Base-by-base conservation (phyloP, 768 basidiomycete species). In the Russula brevipes region DNA sequence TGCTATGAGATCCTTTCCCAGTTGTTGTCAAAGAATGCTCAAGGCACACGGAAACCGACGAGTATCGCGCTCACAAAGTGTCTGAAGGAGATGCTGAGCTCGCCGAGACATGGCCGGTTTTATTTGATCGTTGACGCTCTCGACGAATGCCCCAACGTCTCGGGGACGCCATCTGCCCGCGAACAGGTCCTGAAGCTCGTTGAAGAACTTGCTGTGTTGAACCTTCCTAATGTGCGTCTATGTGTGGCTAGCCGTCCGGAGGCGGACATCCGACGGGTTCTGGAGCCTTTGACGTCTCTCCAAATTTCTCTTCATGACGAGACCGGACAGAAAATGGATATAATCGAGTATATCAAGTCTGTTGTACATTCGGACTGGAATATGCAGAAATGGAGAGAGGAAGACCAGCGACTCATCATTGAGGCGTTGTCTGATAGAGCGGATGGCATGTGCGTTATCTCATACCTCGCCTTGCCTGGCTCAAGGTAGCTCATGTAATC, bases 401-500 rank as follows among this genome's bases (percentile, higher is more conserved):
- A 38, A 6, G 59, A 61, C 35, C 8, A 24, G n/a, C 16, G 42
- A 8, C 45, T 56, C 0, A 60, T 61, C 6, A 38, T 64, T 8
- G 39, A 45, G 6, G 24, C 14, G 1, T 60, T 64, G 6, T 52
- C 63, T 11, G 17, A 38, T 3, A 56, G 52, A 36, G 60, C 60
- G 9, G 47, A 56, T 6, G 63, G 63, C 31, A 64, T 62, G 63
- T 62, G 45, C 38, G 63, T 17, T 3, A 9, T 14, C 5, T 19
- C n/a, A 7, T 8, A 2, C 11, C 17, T 30, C 5, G 3, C 14
- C 16, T 1, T 2, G 16, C n/a, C n/a, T 9, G n/a, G 2, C 10
- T 11, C 35, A 2, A 4, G 4, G 4, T 33, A n/a, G 9, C 51
- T 59, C 8, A 50, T n/a, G 10, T 4, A 4, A 31, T 8, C 7